A percentile compares a stretch with the other conserved stretches of the same genome.
These are phyloP conservation scores for Dillenia suffruticosa DNA, from an alignment of 164 flowering plant species.

Conservation along the genomic window DNA sequence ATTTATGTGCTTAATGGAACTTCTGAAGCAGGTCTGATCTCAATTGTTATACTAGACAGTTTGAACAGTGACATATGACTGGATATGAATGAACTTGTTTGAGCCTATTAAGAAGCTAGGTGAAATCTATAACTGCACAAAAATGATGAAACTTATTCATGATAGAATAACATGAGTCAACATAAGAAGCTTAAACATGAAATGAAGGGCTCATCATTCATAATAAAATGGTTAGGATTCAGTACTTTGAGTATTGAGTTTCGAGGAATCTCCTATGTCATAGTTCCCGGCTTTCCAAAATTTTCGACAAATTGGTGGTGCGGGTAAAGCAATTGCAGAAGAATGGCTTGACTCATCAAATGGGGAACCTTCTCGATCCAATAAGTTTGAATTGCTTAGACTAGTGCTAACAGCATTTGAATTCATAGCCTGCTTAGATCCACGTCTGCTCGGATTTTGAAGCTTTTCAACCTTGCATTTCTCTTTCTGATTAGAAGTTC, in stretches of 20 bases:
- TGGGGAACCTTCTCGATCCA: slow-evolving; percentile 39
- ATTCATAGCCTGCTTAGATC: slow-evolving; percentile 29
- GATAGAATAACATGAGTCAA: neutral
- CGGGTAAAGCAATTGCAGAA: slow-evolving; percentile 38
- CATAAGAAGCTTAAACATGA: neutral
- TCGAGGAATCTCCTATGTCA: slow-evolving; percentile 30
- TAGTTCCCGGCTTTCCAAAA: slow-evolving; percentile 96
- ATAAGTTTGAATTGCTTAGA: slow-evolving; percentile 33
- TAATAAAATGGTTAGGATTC: neutral
- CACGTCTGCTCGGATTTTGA: slow-evolving; percentile 24
- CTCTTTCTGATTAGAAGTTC: neutral
- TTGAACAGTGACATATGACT: no score
- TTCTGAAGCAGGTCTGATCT: no score
- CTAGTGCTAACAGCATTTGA: slow-evolving; percentile 31
- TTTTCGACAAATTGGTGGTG: slow-evolving; percentile 73
- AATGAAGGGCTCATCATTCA: neutral
- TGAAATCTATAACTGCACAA: no score
- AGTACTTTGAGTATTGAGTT: slow-evolving; percentile 42
- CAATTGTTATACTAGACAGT: no score
- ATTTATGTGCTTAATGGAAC: no score
- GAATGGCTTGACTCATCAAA: slow-evolving; percentile 38
- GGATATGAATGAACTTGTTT: no score
- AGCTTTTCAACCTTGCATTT: slow-evolving; percentile 4
- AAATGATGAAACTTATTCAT: no score
- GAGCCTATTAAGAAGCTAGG: no score